These are phyloP conservation scores for Acer saccharum DNA, from an alignment of 345 rosid species.

Conservation along the genomic window DNA sequence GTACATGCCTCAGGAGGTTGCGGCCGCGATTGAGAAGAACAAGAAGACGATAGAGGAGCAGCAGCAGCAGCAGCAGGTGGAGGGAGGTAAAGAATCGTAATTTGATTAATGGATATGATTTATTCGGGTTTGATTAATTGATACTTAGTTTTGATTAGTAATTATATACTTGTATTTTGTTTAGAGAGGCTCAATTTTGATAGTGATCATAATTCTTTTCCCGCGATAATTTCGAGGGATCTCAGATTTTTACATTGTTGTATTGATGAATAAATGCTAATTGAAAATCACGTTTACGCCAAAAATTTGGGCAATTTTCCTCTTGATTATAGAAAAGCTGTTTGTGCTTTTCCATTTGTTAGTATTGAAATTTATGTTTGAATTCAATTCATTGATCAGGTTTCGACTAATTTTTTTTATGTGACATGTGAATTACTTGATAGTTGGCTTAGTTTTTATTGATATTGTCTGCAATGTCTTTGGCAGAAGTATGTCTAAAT, in stretches of 20 bases:
- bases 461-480: not conserved
- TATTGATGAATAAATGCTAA: not conserved
- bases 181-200: conserved; percentile 6
- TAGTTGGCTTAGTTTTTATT: not conserved
- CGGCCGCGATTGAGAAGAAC: conserved; percentile 95
- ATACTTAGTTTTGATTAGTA: not conserved
- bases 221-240: conserved; percentile 14
- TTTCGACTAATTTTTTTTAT: not conserved
- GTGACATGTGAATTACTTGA: not conserved
- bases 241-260: conserved; percentile 9
- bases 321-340: too few relatives aligned
- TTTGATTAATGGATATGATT: conserved; percentile 29
- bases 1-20: conserved; percentile 96
- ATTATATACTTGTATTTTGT: not conserved
- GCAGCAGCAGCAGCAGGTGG: not conserved
- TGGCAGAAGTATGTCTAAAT: not conserved
- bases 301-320: too few relatives aligned
- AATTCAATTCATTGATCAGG: not conserved
- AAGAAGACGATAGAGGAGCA: conserved; percentile 66
- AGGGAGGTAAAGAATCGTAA: conserved; percentile 26
- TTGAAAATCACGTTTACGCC: not conserved
- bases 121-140: not conserved
- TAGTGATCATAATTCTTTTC: conserved; percentile 11
- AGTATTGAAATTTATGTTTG: too few relatives aligned
- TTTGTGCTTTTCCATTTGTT: too few relatives aligned